Percentiles rank a stretch among this genome's conserved stretches.
Evolutionary conservation across 140 eudicot species (phyloP).

Genomic region (Bidens hawaiensis): DNA sequence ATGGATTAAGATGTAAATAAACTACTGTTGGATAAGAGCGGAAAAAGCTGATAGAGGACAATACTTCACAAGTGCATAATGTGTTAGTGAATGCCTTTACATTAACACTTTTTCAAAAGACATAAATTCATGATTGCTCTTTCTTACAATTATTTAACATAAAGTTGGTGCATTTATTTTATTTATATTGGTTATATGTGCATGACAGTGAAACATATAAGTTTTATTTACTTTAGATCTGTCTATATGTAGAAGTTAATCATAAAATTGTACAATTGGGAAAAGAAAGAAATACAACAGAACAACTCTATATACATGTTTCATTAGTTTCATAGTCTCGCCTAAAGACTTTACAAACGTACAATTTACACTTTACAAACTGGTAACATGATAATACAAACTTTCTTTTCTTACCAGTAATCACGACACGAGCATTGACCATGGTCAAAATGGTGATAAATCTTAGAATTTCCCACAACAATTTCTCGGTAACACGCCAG

Average conservation of each 20-base stretch:
- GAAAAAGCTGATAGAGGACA: too few species aligned
- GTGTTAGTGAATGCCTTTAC: too few species aligned
- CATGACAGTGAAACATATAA: not conserved
- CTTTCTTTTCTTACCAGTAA: slow-evolving; percentile 51
- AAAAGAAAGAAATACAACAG: too few species aligned
- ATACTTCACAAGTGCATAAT: too few species aligned
- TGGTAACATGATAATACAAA: not conserved
- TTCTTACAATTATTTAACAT: not conserved
- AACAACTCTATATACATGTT: too few species aligned
- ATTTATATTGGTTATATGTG: not conserved
- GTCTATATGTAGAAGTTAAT: too few species aligned
- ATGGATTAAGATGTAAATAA: too few species aligned
- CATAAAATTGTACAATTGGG: too few species aligned
- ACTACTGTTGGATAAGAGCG: too few species aligned
- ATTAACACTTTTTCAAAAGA: too few species aligned
- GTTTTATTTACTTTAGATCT: not conserved
- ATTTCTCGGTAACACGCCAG: slow-evolving; percentile 46
- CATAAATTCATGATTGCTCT: not conserved
- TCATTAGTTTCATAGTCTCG: not conserved
- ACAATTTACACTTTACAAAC: not conserved
- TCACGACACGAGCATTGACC: slow-evolving; percentile 69
- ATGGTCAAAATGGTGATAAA: slow-evolving; percentile 61
- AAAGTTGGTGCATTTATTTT: not conserved
- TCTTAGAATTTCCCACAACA: slow-evolving; percentile 72
- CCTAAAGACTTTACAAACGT: not conserved